These are phyloP conservation scores for Clarkia xantiana DNA, from an alignment of 345 rosid species.

Conservation along the genomic window DNA sequence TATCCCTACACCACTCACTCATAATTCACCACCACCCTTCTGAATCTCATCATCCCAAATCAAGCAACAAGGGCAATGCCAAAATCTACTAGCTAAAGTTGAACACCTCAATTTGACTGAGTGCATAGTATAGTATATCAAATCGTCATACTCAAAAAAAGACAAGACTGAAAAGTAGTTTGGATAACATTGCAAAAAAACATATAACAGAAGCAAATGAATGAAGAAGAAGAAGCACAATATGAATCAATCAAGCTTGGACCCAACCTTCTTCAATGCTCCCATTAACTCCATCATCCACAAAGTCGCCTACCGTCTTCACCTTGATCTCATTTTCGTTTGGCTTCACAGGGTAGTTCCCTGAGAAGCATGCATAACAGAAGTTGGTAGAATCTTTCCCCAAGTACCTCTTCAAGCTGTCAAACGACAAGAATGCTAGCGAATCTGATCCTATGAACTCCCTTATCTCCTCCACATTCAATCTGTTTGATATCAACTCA, in stretches of 20 bases:
- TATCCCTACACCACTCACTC: no score
- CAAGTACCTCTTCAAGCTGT: slow-evolving; percentile 48
- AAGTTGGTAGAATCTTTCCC: slow-evolving; percentile 36
- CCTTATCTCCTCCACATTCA: slow-evolving; percentile 68
- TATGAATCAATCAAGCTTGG: slow-evolving; percentile 23
- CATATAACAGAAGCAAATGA: no score
- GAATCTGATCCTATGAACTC: slow-evolving; percentile 71
- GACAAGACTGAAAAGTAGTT: no score
- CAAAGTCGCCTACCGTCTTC: slow-evolving; percentile 69
- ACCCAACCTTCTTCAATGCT: slow-evolving; percentile 78
- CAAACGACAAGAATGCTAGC: slow-evolving; percentile 59
- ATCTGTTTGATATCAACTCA: slow-evolving; percentile 77
- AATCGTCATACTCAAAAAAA: no score
- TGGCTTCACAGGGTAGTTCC: slow-evolving; percentile 73
- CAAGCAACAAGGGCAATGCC: no score
- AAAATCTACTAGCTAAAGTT: no score
- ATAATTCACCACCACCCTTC: no score
- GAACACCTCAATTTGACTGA: no score
- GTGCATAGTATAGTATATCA: no score
- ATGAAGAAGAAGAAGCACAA: no score
- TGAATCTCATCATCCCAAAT: no score
- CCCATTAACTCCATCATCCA: slow-evolving; percentile 80
- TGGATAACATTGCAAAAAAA: no score
- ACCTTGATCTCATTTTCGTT: slow-evolving; percentile 53
- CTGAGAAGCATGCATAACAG: slow-evolving; percentile 93